Conservation (phyloP, 306 rosid species). For the Cucurbita pepo region DNA sequence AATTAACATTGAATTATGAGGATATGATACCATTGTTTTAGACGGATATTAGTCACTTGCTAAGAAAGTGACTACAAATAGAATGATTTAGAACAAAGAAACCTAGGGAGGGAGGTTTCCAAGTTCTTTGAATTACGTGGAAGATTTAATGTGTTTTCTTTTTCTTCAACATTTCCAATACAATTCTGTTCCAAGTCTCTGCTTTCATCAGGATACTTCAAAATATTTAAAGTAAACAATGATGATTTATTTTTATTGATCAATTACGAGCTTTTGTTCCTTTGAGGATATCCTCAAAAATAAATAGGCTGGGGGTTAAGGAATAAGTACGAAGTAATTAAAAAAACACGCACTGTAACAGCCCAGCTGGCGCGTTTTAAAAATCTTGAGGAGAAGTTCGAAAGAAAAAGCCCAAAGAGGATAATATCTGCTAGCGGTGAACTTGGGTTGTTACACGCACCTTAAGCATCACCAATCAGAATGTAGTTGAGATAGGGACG, state of each 20-base stretch:
- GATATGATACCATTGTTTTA: background rate
- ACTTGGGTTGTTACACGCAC: too few species aligned
- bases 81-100: background rate
- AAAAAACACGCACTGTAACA: too few species aligned
- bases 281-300: background rate
- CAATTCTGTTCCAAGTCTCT: background rate
- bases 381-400: too few species aligned
- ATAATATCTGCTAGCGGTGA: too few species aligned
- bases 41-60: background rate
- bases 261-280: background rate
- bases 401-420: too few species aligned
- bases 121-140: background rate
- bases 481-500: too few species aligned
- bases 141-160: background rate
- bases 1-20: conserved; percentile 7
- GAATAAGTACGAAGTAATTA: background rate
- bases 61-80: background rate
- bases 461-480: too few species aligned
- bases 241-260: background rate
- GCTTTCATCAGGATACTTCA: background rate
- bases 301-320: background rate
- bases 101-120: background rate
- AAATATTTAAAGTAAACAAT: background rate
- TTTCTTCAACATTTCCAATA: background rate
- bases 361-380: too few species aligned